Base-by-base conservation (phyloP, 495 filamentous ascomycete genomes). In the Chaetomium fimeti region DNA sequence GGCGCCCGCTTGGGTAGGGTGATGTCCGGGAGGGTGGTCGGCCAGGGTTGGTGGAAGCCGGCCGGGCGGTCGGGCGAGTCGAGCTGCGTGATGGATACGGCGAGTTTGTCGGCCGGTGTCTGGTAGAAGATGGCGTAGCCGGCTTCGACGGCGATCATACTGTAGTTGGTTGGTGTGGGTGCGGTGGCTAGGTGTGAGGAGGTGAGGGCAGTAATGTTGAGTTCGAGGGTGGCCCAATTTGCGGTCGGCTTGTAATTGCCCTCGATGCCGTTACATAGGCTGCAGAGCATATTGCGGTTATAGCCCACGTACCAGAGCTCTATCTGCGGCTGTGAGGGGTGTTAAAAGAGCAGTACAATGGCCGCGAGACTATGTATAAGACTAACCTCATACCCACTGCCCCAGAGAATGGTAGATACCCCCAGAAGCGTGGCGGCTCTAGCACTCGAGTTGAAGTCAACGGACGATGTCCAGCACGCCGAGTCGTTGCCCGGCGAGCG, bases 91-190 rank as follows among this genome's bases (percentile, higher is more conserved):
- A 68, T n/a, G 7, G 20, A 1, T 2, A 62, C 65, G 20, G 29
- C 22, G 7, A 70, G 29, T 1, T 18, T n/a, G 27, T 13, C 27
- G 52, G 56, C 43, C 2, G 16, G 1, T 11, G 20, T 24, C 43
- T 67, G 68, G 60, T 70, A 68, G 28, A 70, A 61, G 22, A 70
- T 45, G 32, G 42, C 68, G 36, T 70, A 68, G 20, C 68, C 68
- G 29, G 57, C 65, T 53, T 57, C 52, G 45, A 20, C 3, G 20
- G 55, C 62, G 36, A 65, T 67, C 2, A 36, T 8, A 20, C n/a
- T 57, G 47, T 61, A 62, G 60, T 65, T 63, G 49, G 62, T 27
- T 1, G 58, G 60, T 27, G 65, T 29, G 5, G 68, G 68, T 9
- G 68, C 64, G 3, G 63, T 29, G 12, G 68, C 68, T 2, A 70